Percentiles rank a stretch among this genome's conserved stretches.
Evolutionary conservation across 768 basidiomycete species (phyloP).

Genomic region (Astraeus odoratus): DNA sequence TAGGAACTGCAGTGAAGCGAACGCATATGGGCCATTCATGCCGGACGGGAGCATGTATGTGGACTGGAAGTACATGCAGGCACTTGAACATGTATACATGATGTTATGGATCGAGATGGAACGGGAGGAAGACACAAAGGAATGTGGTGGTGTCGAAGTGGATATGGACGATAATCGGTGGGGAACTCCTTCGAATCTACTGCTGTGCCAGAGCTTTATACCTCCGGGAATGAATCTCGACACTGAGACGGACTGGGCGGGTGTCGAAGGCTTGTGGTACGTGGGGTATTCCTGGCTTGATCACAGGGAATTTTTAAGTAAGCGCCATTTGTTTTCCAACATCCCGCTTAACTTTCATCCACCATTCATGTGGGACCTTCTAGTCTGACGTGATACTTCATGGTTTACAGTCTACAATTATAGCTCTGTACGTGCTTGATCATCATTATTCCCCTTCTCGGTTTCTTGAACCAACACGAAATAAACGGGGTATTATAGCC

Average conservation of each 20-base stretch:
- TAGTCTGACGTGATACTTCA: conserved; percentile 5
- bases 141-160: neutral
- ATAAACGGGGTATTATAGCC: conserved; percentile 13
- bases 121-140: conserved; percentile 20
- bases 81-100: conserved; percentile 49
- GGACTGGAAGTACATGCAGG: conserved; percentile 56
- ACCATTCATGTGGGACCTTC: no score
- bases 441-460: neutral
- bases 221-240: conserved; percentile 31
- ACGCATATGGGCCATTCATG: conserved; percentile 52
- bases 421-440: conserved; percentile 18
- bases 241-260: conserved; percentile 24
- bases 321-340: conserved; percentile 18
- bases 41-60: conserved; percentile 36
- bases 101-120: conserved; percentile 42
- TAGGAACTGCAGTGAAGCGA: conserved; percentile 44
- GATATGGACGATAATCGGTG: conserved; percentile 8
- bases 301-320: conserved; percentile 58
- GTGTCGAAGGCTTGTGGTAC: conserved; percentile 52
- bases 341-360: neutral
- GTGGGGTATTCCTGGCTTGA: conserved; percentile 65
- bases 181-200: conserved; percentile 38
- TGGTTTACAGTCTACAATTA: conserved; percentile 44
- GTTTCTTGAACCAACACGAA: neutral
- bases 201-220: conserved; percentile 46